These are phyloP conservation scores for Omphalotus guepiniiformis DNA, from an alignment of 768 basidiomycete species.

Conservation along the genomic window DNA sequence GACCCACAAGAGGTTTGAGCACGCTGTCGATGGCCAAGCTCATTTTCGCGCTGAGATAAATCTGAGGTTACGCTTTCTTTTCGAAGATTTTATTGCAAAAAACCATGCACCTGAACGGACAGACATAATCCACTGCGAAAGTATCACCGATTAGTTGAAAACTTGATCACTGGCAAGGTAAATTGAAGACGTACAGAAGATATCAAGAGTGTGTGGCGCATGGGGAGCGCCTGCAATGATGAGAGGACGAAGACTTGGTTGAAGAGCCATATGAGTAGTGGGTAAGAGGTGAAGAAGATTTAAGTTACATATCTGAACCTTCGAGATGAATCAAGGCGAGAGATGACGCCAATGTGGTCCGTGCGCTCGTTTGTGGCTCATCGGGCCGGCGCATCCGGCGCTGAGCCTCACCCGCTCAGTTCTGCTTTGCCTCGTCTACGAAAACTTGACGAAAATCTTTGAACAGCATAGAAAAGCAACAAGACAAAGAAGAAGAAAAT, in stretches of 20 bases:
- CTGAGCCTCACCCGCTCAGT: too few species aligned
- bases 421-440: neutral
- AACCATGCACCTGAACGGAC: constrained; percentile 62
- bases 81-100: neutral
- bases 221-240: constrained; percentile 53
- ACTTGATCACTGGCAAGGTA: neutral
- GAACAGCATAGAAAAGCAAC: too few species aligned
- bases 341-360: too few species aligned
- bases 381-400: too few species aligned
- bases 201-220: constrained; percentile 75
- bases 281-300: neutral
- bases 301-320: too few species aligned
- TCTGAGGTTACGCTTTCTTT: neutral
- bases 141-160: neutral
- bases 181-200: constrained; percentile 53
- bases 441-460: too few species aligned
- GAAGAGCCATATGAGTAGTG: constrained; percentile 86
- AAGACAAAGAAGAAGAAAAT: too few species aligned
- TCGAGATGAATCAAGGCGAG: too few species aligned
- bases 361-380: too few species aligned
- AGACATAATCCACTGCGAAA: constrained; percentile 76
- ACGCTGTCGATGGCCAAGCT: constrained; percentile 54
- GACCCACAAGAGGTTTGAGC: constrained; percentile 53
- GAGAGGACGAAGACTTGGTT: constrained; percentile 65
- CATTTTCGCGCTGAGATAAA: constrained; percentile 49